A percentile compares a stretch with the other conserved stretches of the same genome.
Evolutionary conservation across 139 green algal species (phyloP).

Genomic region (Chlamydomonas sphaeroides): DNA sequence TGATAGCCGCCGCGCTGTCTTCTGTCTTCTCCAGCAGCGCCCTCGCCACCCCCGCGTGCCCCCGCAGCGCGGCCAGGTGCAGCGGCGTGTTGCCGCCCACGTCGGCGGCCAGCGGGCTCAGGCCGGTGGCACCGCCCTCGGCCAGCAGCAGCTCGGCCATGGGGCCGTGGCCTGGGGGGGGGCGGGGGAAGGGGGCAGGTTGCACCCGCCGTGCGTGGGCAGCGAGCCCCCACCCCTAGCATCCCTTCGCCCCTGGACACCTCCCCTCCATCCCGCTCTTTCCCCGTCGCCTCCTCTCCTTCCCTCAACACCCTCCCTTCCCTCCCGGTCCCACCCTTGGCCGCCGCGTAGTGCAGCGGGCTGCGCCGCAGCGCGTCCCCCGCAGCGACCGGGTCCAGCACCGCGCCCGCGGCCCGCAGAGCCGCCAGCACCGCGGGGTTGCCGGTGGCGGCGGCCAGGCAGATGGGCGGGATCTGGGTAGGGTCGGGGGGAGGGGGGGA

Average conservation of each 20-base stretch:
- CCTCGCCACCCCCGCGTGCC: neutral
- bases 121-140: neutral
- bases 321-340: neutral
- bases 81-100: slow-evolving; percentile 3
- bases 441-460: slow-evolving; percentile 26
- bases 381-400: neutral
- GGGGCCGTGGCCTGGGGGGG: neutral
- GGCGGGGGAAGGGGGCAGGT: neutral
- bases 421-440: neutral
- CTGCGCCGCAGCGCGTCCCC: neutral
- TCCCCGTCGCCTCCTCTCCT: neutral
- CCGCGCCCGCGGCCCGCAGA: neutral
- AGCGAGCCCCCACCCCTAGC: too few species aligned
- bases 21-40: neutral
- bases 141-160: neutral
- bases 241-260: too few species aligned
- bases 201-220: too few species aligned
- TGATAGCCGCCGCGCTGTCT: neutral
- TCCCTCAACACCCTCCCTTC: neutral
- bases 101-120: neutral
- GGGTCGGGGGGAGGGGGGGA: neutral
- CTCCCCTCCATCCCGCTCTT: neutral
- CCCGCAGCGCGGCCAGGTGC: slow-evolving; percentile 18
- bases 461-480: slow-evolving; percentile 9
- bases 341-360: slow-evolving; percentile 13